Evolutionary conservation across 768 basidiomycete species (phyloP).

Genomic region (Hericium alpestre): DNA sequence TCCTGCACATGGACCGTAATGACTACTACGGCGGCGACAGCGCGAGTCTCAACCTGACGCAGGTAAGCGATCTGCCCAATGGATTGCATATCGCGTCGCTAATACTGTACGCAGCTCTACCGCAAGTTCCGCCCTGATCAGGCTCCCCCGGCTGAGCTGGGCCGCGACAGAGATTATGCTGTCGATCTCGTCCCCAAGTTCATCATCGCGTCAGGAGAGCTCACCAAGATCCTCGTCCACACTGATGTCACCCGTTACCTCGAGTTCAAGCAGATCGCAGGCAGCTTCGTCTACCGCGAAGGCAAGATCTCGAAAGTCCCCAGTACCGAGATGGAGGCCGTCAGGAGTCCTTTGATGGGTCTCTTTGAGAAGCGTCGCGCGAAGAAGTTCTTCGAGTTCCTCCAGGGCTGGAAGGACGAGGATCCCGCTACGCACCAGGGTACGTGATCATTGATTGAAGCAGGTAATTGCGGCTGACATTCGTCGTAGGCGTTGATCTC

Average conservation of each 20-base stretch:
- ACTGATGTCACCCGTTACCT: slow-evolving; percentile 98
- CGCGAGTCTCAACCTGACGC: slow-evolving; percentile 93
- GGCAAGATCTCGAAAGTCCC: slow-evolving; percentile 97
- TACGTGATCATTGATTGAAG: slow-evolving; percentile 20
- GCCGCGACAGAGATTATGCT: slow-evolving; percentile 95
- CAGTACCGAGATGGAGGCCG: slow-evolving; percentile 94
- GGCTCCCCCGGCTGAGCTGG: slow-evolving; percentile 70
- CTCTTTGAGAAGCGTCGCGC: slow-evolving; percentile 96
- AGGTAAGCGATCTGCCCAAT: slow-evolving; percentile 42
- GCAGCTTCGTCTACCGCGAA: slow-evolving; percentile 95
- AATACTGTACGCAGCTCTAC: slow-evolving; percentile 56
- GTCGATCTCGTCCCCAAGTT: slow-evolving; percentile 98
- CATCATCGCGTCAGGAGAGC: slow-evolving; percentile 95
- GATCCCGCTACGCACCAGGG: slow-evolving; percentile 97
- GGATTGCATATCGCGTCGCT: slow-evolving; percentile 4
- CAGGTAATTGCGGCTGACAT: background rate
- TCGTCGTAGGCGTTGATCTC: slow-evolving; percentile 61
- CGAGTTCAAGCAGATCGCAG: slow-evolving; percentile 99
- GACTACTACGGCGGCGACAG: slow-evolving; percentile 99
- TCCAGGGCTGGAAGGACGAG: slow-evolving; percentile 91
- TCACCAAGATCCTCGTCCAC: slow-evolving; percentile 96
- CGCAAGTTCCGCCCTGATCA: slow-evolving; percentile 85
- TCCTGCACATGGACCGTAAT: slow-evolving; percentile 96
- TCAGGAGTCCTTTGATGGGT: slow-evolving; percentile 94
- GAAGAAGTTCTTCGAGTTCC: slow-evolving; percentile 96